Percentiles rank a stretch among this genome's conserved stretches.
Evolutionary conservation across 306 rosid species (phyloP).

Genomic region (Medicago ruthenica): DNA sequence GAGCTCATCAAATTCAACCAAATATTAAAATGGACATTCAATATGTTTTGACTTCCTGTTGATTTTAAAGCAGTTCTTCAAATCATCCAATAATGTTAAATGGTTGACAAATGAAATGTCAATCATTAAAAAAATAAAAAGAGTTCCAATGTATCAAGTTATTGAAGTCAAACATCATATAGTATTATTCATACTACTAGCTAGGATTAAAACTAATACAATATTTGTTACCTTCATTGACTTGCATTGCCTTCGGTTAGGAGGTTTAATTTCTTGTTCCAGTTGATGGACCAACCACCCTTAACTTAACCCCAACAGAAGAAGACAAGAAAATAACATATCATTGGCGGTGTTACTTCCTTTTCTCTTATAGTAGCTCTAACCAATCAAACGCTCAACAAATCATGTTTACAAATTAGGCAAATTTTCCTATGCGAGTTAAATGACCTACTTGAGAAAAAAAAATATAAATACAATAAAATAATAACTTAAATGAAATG

Average conservation of each 20-base stretch:
- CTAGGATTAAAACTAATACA: conserved; percentile 13
- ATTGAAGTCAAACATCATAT: conserved; percentile 37
- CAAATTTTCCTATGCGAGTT: too few relatives aligned
- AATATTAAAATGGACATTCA: conserved; percentile 28
- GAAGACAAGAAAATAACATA: conserved; percentile 4
- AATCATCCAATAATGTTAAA: conserved; percentile 23
- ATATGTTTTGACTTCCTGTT: conserved; percentile 24
- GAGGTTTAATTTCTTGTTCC: conserved; percentile 1
- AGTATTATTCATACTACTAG: too few relatives aligned
- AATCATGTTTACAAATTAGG: too few relatives aligned
- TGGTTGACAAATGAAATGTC: conserved; percentile 48
- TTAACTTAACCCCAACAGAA: conserved; percentile 10
- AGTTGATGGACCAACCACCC: conserved; percentile 13
- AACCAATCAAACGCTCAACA: neutral
- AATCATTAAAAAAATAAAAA: neutral
- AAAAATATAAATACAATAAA: too few relatives aligned
- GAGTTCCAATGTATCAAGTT: conserved; percentile 16
- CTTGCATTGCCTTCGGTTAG: conserved; percentile 5
- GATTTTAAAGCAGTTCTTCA: conserved; percentile 13
- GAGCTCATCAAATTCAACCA: conserved; percentile 21
- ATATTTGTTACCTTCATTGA: conserved; percentile 25
- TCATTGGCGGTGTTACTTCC: conserved; percentile 5
- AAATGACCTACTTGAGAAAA: too few relatives aligned
- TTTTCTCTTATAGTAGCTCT: neutral
- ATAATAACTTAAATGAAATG: too few relatives aligned